These are phyloP conservation scores for Xylariaceae sp. DNA, from an alignment of 2,329 filamentous ascomycete genomes.

Conservation along the genomic window DNA sequence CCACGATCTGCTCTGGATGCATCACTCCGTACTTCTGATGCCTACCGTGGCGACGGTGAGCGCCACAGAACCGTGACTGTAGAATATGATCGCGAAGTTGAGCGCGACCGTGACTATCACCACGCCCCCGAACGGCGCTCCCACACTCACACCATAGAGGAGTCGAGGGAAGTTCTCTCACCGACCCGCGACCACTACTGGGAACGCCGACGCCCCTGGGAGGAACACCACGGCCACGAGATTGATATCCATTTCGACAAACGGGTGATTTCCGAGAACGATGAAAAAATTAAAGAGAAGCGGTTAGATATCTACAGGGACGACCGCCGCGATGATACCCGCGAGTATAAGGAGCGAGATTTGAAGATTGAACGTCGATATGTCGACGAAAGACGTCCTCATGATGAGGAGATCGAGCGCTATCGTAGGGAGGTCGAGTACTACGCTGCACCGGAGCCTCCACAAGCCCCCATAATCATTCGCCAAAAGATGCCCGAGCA, in stretches of 20 bases:
- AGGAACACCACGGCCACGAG: slow-evolving; percentile 37
- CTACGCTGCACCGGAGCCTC: slow-evolving; percentile 47
- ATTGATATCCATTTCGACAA: slow-evolving; percentile 40
- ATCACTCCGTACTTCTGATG: slow-evolving; percentile 25
- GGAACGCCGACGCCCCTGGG: slow-evolving; percentile 35
- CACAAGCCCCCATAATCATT: slow-evolving; percentile 49
- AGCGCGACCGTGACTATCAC: slow-evolving; percentile 25
- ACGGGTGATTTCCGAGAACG: slow-evolving; percentile 40
- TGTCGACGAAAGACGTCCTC: slow-evolving; percentile 25
- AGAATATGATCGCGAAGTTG: slow-evolving; percentile 31
- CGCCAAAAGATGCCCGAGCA: slow-evolving; percentile 52
- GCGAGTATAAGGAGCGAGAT: slow-evolving; percentile 29
- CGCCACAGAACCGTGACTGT: slow-evolving; percentile 24
- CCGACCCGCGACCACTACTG: slow-evolving; percentile 38
- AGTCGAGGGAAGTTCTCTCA: slow-evolving; percentile 34
- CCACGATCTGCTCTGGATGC: slow-evolving; percentile 48
- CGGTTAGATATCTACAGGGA: slow-evolving; percentile 38
- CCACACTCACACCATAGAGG: slow-evolving; percentile 36
- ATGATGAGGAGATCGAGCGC: slow-evolving; percentile 46
- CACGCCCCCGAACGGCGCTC: slow-evolving; percentile 25
- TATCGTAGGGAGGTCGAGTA: slow-evolving; percentile 60
- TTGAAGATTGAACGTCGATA: slow-evolving; percentile 30
- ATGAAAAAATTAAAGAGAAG: slow-evolving; percentile 51
- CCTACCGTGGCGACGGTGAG: slow-evolving; percentile 34
- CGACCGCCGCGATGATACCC: slow-evolving; percentile 22